A percentile compares a stretch with the other conserved stretches of the same genome.
These are phyloP conservation scores for Gracilaria domingensis DNA, from an alignment of 23 red algal species.

Conservation along the genomic window DNA sequence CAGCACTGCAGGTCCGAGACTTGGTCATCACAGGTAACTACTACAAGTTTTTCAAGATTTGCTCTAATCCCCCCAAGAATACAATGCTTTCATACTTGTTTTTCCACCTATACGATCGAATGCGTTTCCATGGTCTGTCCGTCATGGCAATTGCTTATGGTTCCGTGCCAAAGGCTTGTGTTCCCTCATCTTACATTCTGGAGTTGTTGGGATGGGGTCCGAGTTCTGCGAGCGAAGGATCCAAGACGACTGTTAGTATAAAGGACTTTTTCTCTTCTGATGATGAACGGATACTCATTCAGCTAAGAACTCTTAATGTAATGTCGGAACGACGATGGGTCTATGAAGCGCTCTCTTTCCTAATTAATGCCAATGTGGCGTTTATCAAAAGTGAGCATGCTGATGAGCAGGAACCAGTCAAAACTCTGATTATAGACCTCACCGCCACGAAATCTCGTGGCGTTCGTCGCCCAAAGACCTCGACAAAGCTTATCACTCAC, in stretches of 20 bases:
- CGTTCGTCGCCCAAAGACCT: background rate
- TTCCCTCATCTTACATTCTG: slow-evolving; percentile 35
- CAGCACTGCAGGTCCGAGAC: slow-evolving; percentile 44
- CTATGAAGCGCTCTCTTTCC: slow-evolving; percentile 39
- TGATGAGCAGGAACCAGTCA: background rate
- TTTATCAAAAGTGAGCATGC: background rate
- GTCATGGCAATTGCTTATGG: slow-evolving; percentile 42
- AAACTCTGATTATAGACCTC: slow-evolving; percentile 7
- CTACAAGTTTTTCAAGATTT: slow-evolving; percentile 52
- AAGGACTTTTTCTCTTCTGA: background rate
- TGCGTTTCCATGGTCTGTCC: slow-evolving; percentile 48
- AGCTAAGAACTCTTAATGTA: slow-evolving; percentile 23
- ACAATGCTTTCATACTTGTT: slow-evolving; percentile 71
- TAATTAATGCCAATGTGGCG: slow-evolving; percentile 14
- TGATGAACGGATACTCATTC: background rate
- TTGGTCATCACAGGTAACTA: slow-evolving; percentile 69
- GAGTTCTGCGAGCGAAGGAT: background rate
- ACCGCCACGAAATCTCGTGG: slow-evolving; percentile 37
- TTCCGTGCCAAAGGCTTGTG: slow-evolving; percentile 22
- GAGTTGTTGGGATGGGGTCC: slow-evolving; percentile 29
- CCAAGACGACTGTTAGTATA: background rate
- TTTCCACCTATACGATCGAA: slow-evolving; percentile 49
- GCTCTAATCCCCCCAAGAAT: slow-evolving; percentile 47
- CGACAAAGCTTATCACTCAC: slow-evolving; percentile 56
- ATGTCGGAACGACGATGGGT: background rate